Base-by-base conservation (phyloP, 805 yeast species). In the Hanseniaspora guilliermondii region DNA sequence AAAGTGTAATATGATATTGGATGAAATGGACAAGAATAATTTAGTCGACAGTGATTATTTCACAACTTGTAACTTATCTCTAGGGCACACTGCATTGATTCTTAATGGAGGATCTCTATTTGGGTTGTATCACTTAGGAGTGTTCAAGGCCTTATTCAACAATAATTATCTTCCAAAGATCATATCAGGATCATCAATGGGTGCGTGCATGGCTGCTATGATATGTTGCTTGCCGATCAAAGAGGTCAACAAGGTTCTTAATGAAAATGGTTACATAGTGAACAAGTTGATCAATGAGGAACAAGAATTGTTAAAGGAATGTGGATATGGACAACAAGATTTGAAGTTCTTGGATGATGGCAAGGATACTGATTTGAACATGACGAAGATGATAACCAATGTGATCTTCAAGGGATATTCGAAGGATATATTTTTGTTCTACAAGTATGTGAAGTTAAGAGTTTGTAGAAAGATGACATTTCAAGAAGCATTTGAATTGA, bases 101-200 rank as follows among this genome's bases (percentile, higher is more conserved):
- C 71, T 93, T 25, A 97, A 93, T 68, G 98, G 98, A 30, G 97
- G 98, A 2, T 85, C 97, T 0, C 70, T 93, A 22, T 93, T 91
- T 70, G 97, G 98, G 0, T 70, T 93, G 58, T 89, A 95, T 62
- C 98, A 93, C 66, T 65, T 93, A 36, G 98, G 98, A 1, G 96
- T 89, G 1, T 85, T 91, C 8, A 83, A 84, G 58, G 91, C 93
- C 0, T 71, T 93, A n/a, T 77, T 83, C 57, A 76, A 76, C 59
- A 80, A 83, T 58, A 83, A 85, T 1, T 69, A 89, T 38, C 71
- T 93, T 50, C 98, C 98, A 0, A 71, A 84, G 41, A 85, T 93
- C 2, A 79, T 91, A 22, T 85, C 91, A 6, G 98, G 98, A 0
- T 84, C 89, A 56, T 93, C 96, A 0, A 85, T 87, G 57, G 98